A percentile compares a stretch with the other conserved stretches of the same genome.
Evolutionary conservation across 768 basidiomycete species (phyloP).

Genomic region (Asterophora lycoperdoides): DNA sequence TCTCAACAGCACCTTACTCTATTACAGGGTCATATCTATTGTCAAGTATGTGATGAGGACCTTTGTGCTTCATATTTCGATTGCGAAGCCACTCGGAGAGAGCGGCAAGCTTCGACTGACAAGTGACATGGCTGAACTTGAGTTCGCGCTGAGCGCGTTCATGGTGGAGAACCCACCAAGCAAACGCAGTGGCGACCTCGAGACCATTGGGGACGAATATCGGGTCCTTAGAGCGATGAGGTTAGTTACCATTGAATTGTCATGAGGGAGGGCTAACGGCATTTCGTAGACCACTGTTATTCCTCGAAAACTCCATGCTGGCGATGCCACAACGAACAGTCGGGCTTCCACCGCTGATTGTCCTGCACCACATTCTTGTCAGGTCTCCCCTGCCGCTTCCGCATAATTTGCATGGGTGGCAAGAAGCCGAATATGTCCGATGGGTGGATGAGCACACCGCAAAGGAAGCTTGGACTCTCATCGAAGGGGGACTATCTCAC

Average conservation of each 20-base stretch:
- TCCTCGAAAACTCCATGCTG: constrained; percentile 75
- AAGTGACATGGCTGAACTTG: constrained; percentile 94
- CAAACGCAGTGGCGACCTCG: constrained; percentile 63
- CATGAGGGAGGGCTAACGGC: constrained; percentile 2
- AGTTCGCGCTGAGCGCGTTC: constrained; percentile 86
- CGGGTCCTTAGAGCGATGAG: constrained; percentile 80
- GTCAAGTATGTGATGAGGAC: constrained; percentile 77
- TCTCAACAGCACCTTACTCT: not conserved
- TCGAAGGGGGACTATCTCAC: constrained; percentile 73
- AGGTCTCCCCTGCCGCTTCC: constrained; percentile 84
- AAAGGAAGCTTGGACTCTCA: constrained; percentile 72
- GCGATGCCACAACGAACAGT: constrained; percentile 61
- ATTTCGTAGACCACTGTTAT: constrained; percentile 71
- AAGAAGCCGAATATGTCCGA: constrained; percentile 91
- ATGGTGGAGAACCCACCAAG: constrained; percentile 52
- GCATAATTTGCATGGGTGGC: constrained; percentile 89
- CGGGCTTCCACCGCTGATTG: constrained; percentile 81
- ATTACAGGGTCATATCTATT: constrained; percentile 54
- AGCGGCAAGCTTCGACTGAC: constrained; percentile 91
- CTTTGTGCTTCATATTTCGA: constrained; percentile 92
- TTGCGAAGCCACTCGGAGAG: constrained; percentile 88
- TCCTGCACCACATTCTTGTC: constrained; percentile 90
- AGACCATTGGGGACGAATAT: constrained; percentile 84
- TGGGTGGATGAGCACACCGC: constrained; percentile 92
- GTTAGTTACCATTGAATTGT: constrained; percentile 37